Percentiles rank a stretch among this genome's conserved stretches.
phyloP scores from a whole-genome alignment of 805 yeast species.

The Wickerhamiella alocasiicola region DNA sequence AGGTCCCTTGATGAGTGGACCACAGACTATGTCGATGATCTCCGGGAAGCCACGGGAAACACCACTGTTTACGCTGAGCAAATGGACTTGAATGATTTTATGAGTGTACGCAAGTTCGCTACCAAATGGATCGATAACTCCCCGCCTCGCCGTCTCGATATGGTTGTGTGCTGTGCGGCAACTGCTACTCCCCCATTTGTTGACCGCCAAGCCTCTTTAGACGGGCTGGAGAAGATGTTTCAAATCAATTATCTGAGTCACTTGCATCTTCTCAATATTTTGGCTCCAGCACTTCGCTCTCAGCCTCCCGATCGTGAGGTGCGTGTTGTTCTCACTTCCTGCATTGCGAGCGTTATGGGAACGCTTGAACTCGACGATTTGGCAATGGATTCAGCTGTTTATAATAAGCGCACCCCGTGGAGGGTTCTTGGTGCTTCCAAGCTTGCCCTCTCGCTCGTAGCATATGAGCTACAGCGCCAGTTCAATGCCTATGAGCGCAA shows the following conservation, averaged over 20 bases:
- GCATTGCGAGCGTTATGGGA: conserved; percentile 68
- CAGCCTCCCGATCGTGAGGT: conserved; percentile 96
- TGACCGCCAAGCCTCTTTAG: conserved; percentile 53
- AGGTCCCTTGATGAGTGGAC: conserved; percentile 59
- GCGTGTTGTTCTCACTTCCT: conserved; percentile 63
- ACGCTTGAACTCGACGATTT: conserved; percentile 49
- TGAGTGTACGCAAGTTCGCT: conserved; percentile 77
- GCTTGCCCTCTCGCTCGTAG: conserved; percentile 60
- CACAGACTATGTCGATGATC: conserved; percentile 63
- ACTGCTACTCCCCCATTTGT: conserved; percentile 60
- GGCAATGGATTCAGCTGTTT: conserved; percentile 39
- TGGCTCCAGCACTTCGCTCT: conserved; percentile 71
- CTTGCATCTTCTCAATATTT: conserved; percentile 62
- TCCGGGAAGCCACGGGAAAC: conserved; percentile 59
- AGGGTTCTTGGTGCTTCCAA: conserved; percentile 73
- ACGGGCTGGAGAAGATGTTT: conserved; percentile 78
- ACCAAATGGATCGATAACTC: conserved; percentile 86
- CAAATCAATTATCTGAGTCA: conserved; percentile 75
- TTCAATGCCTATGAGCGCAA: conserved; percentile 47
- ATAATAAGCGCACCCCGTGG: conserved; percentile 56
- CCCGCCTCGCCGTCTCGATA: conserved; percentile 86
- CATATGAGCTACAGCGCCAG: conserved; percentile 63
- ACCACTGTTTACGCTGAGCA: conserved; percentile 78
- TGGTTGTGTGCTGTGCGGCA: conserved; percentile 78
- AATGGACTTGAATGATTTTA: conserved; percentile 64